Evolutionary conservation across 257 asterid genomes (phyloP).

Genomic region (Solanum medicagineum): DNA sequence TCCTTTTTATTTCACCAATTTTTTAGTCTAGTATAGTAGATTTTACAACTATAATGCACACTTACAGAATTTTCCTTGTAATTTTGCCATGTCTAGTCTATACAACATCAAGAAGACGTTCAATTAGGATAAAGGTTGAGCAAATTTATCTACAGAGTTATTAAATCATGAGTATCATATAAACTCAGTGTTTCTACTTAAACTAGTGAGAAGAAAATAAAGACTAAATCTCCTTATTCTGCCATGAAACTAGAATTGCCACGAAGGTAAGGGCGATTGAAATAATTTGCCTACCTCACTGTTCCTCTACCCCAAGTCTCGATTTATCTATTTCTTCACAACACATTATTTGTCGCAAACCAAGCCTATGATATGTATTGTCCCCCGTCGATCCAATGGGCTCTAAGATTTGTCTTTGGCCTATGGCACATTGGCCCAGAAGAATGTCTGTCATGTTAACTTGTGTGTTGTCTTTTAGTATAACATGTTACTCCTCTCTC

Average conservation of each 20-base stretch:
- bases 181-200: background rate
- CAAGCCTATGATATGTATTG: background rate
- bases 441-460: background rate
- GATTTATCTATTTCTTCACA: background rate
- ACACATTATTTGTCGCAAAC: background rate
- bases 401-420: background rate
- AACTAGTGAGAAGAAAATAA: background rate
- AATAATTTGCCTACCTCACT: background rate
- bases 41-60: background rate
- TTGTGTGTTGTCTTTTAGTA: background rate
- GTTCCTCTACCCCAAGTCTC: background rate
- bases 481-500: background rate
- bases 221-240: background rate
- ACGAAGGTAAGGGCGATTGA: background rate
- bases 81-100: background rate
- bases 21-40: background rate
- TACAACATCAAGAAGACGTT: background rate
- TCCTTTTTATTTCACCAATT: background rate
- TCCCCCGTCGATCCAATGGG: background rate
- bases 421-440: background rate
- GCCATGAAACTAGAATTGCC: background rate
- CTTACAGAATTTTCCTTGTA: background rate
- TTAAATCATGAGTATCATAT: background rate
- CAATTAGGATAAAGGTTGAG: background rate
- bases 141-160: background rate